Evolutionary conservation across 108 stramenopile genomes (phyloP).

Genomic region (Cyclostephanos tholiformis): DNA sequence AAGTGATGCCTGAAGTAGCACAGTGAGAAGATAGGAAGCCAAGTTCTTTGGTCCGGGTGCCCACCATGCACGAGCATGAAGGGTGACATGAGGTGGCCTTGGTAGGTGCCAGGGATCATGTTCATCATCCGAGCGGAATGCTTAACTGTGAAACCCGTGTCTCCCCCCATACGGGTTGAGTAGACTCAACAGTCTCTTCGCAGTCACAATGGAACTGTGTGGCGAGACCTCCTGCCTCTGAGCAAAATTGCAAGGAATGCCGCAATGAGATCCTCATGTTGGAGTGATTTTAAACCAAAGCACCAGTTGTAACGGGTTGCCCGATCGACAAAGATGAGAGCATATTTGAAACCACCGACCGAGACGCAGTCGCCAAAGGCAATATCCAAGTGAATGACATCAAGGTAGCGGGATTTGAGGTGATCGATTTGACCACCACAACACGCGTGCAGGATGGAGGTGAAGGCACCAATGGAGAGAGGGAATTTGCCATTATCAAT

Average conservation of each 20-base stretch:
- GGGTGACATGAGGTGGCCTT: background rate
- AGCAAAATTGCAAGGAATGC: conserved; percentile 7
- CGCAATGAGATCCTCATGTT: conserved; percentile 4
- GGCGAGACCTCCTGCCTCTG: no score
- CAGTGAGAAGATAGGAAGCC: background rate
- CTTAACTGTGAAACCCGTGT: no score
- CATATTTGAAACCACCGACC: conserved; percentile 24
- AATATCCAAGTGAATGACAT: conserved; percentile 29
- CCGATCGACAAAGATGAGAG: conserved; percentile 16
- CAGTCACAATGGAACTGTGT: no score
- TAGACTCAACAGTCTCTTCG: conserved; percentile 19
- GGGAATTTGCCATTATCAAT: conserved; percentile 6
- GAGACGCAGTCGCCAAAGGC: conserved; percentile 24
- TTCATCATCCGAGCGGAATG: background rate
- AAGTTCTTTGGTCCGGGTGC: background rate
- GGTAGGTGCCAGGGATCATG: background rate
- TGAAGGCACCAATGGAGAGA: conserved; percentile 9
- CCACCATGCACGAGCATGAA: background rate
- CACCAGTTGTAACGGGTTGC: conserved; percentile 22
- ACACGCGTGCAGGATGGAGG: conserved; percentile 1
- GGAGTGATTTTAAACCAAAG: conserved; percentile 20
- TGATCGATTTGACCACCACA: background rate
- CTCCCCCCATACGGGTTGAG: no score
- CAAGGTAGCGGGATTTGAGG: background rate
- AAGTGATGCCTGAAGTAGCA: background rate